phyloP scores from a whole-genome alignment of 1,284 basidiomycete genomes.

The Tylopilus sp. region DNA sequence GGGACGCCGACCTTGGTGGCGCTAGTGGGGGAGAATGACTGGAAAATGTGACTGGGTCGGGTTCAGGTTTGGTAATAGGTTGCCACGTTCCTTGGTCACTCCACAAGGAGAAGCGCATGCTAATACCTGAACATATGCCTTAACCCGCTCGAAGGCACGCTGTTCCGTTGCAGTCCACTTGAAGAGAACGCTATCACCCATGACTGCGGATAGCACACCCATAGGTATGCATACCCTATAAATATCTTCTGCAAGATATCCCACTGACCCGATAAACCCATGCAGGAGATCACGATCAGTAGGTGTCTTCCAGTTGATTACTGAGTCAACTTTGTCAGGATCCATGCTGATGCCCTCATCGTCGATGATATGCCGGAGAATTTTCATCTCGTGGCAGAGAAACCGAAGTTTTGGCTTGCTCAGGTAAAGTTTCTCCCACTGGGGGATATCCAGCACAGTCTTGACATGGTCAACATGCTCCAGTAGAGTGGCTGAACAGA shows the following conservation, averaged over 20 bases:
- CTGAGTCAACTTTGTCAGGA: not conserved
- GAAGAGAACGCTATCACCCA: not conserved
- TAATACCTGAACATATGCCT: too few relatives aligned
- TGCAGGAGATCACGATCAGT: not conserved
- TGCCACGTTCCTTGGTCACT: too few relatives aligned
- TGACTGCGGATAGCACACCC: not conserved
- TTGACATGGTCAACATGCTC: not conserved
- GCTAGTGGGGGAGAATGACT: too few relatives aligned
- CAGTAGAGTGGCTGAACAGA: constrained; percentile 8
- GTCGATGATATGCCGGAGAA: not conserved
- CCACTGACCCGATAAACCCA: not conserved
- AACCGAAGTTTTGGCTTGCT: not conserved
- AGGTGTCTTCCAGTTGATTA: not conserved
- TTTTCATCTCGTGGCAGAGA: not conserved
- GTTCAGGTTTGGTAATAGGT: too few relatives aligned
- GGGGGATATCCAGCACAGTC: not conserved
- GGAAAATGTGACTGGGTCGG: too few relatives aligned
- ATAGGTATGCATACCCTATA: not conserved
- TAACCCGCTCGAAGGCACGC: too few relatives aligned
- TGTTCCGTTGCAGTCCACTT: too few relatives aligned
- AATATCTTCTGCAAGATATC: not conserved
- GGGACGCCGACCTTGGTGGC: too few relatives aligned
- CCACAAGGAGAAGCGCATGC: too few relatives aligned
- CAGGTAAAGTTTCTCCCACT: not conserved
- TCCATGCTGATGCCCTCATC: not conserved